These are phyloP conservation scores for Eucommia ulmoides DNA, from an alignment of 257 asterid species.

Conservation along the genomic window DNA sequence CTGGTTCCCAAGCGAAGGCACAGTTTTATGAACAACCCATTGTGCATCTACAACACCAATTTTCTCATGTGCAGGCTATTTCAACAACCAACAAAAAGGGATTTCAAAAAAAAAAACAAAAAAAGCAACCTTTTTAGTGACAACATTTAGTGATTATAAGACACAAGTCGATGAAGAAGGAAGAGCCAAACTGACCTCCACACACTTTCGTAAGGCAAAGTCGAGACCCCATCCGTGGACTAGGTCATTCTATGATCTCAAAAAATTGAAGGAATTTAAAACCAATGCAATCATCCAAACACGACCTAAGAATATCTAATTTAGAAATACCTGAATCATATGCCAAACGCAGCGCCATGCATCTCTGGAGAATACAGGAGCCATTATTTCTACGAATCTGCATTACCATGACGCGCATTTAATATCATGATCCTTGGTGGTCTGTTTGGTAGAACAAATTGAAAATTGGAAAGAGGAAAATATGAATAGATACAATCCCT, in stretches of 20 bases:
- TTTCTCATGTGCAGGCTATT: conserved; percentile 3
- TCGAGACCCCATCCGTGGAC: conserved; percentile 5
- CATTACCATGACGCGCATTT: no score
- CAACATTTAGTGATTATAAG: background rate
- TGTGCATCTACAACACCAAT: conserved; percentile 2
- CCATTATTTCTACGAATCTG: conserved; percentile 2
- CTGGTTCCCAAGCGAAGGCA: conserved; percentile 2
- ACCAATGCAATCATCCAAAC: background rate
- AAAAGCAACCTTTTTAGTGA: background rate
- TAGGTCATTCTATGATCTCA: background rate
- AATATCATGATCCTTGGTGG: no score
- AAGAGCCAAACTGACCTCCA: background rate
- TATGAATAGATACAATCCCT: no score
- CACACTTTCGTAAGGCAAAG: background rate
- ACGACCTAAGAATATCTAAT: background rate
- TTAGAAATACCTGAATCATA: conserved; percentile 1
- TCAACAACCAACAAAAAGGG: no score
- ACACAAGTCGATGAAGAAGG: background rate
- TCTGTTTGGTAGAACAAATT: no score
- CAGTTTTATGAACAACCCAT: conserved; percentile 1
- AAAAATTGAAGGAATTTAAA: background rate
- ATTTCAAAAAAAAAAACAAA: background rate
- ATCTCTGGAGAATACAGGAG: conserved; percentile 2
- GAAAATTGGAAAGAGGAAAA: no score
- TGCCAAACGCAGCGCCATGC: conserved; percentile 2